Base-by-base conservation (phyloP, 2,329 filamentous ascomycete species). In the Pyricularia pennisetigena region DNA sequence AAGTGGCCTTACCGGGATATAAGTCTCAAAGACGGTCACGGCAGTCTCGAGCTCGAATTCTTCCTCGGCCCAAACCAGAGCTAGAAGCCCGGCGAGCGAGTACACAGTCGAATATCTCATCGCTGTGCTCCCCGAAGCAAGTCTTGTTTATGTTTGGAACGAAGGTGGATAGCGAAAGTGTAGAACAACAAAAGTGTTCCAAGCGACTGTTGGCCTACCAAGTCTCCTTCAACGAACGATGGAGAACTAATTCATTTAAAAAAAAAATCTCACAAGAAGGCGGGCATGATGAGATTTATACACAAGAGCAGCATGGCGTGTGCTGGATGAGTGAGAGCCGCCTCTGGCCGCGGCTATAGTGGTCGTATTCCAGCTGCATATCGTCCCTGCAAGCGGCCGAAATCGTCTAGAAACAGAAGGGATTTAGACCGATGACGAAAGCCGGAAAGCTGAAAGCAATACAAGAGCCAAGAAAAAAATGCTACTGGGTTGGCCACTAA, bases 71-170 rank as follows among this genome's bases (percentile, higher is more conserved):
- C 57, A 16, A 2, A 28, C 57, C 57, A 61, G 57, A n/a, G 57
- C 57, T 9, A 61, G 14, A 28, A 61, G 57, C 57, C 57, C 57
- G 57, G 57, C 57, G 24, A 61, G 16, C 57, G 57, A 61, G 57
- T 61, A 61, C 57, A 61, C 57, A 28, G 57, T 61, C 57, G 57
- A 61, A 28, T 61, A 61, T 61, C 57, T 61, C 57, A 61, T 61
- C 23, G 24, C 57, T 61, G 57, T 28, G 57, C 2, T n/a, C 14
- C n/a, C 16, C 10, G 1, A 6, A 54, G 30, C 30, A 41, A 16
- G 35, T 32, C 4, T 32, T 2, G 41, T n/a, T 54, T n/a, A 1
- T 20, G 6, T 10, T 61, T 12, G 24, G 14, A 61, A 61, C 23
- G 57, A 61, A n/a, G 28, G 57, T 61, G 23, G 23, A 61, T 24